Conservation (phyloP, 768 basidiomycete genomes). For the Leccinum subtestaceum region DNA sequence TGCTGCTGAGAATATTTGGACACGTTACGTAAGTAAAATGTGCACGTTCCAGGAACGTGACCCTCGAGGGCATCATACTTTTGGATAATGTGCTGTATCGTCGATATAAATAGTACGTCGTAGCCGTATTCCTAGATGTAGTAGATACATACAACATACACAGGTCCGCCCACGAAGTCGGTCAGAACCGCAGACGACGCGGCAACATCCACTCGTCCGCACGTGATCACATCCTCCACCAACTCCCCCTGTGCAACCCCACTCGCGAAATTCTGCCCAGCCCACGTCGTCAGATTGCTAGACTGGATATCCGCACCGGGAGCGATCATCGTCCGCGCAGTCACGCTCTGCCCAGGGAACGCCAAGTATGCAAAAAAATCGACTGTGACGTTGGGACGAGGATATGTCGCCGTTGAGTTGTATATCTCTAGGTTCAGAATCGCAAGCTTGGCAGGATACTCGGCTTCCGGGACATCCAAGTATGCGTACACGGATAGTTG, state of each 20-base stretch:
- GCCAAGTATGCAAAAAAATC: slow-evolving; percentile 45
- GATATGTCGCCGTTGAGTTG: slow-evolving; percentile 42
- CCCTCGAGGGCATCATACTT: too few relatives aligned
- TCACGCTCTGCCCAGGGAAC: slow-evolving; percentile 28
- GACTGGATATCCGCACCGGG: slow-evolving; percentile 47
- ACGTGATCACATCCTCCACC: slow-evolving; percentile 38
- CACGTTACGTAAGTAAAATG: too few relatives aligned
- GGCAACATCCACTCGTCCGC: slow-evolving; percentile 33
- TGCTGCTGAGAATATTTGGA: neutral
- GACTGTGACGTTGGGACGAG: slow-evolving; percentile 42
- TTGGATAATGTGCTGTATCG: neutral
- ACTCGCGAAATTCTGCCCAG: slow-evolving; percentile 43
- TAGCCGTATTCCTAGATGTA: neutral
- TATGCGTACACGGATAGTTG: slow-evolving; percentile 52
- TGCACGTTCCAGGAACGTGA: too few relatives aligned
- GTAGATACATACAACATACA: neutral
- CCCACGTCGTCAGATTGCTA: slow-evolving; percentile 47
- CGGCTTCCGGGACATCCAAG: slow-evolving; percentile 37
- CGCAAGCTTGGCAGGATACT: slow-evolving; percentile 45
- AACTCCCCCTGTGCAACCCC: slow-evolving; percentile 41
- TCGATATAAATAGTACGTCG: neutral
- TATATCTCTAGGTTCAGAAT: slow-evolving; percentile 51
- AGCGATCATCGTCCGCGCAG: slow-evolving; percentile 41
- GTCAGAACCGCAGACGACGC: slow-evolving; percentile 41
- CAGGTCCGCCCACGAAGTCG: neutral